A percentile compares a stretch with the other conserved stretches of the same genome.
Evolutionary conservation across 768 basidiomycete species (phyloP).

Genomic region (Tubosaeta brunneosetosa): DNA sequence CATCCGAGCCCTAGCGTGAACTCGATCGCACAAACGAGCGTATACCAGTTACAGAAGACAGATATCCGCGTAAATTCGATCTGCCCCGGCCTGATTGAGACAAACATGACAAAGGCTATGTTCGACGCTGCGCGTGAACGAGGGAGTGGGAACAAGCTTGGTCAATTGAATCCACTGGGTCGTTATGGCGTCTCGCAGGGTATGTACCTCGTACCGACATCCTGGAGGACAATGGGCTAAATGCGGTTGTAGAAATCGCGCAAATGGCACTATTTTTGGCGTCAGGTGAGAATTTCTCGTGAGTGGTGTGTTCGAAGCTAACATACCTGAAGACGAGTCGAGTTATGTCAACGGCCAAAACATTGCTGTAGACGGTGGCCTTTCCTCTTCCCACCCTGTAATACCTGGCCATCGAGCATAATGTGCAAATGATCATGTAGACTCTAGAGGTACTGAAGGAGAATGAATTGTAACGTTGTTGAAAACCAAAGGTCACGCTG

Average conservation of each 20-base stretch:
- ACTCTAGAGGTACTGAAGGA: not conserved
- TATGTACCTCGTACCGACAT: slow-evolving; percentile 24
- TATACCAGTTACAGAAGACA: slow-evolving; percentile 73
- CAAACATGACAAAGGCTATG: slow-evolving; percentile 78
- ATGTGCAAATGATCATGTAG: slow-evolving; percentile 3
- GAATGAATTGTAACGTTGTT: not conserved
- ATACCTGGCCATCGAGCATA: slow-evolving; percentile 70
- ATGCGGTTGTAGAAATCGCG: slow-evolving; percentile 64
- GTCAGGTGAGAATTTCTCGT: slow-evolving; percentile 53
- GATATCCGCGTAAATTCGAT: slow-evolving; percentile 87
- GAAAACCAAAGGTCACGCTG: no score
- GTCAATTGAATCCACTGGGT: slow-evolving; percentile 74
- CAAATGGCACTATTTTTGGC: slow-evolving; percentile 82
- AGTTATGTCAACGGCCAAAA: slow-evolving; percentile 92
- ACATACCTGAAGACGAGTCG: slow-evolving; percentile 58
- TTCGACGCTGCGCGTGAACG: slow-evolving; percentile 75
- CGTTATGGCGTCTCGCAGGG: slow-evolving; percentile 81
- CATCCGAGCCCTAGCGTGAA: slow-evolving; percentile 58
- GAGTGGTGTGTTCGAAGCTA: slow-evolving; percentile 3
- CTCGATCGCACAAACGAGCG: slow-evolving; percentile 78
- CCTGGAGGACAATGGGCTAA: slow-evolving; percentile 13
- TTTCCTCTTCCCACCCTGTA: slow-evolving; percentile 76
- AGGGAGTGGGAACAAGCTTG: slow-evolving; percentile 73
- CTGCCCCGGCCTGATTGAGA: slow-evolving; percentile 91
- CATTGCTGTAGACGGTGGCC: slow-evolving; percentile 81